Evolutionary conservation across 768 basidiomycete genomes (phyloP).

Genomic region (Pleurotus citrinopileatus): DNA sequence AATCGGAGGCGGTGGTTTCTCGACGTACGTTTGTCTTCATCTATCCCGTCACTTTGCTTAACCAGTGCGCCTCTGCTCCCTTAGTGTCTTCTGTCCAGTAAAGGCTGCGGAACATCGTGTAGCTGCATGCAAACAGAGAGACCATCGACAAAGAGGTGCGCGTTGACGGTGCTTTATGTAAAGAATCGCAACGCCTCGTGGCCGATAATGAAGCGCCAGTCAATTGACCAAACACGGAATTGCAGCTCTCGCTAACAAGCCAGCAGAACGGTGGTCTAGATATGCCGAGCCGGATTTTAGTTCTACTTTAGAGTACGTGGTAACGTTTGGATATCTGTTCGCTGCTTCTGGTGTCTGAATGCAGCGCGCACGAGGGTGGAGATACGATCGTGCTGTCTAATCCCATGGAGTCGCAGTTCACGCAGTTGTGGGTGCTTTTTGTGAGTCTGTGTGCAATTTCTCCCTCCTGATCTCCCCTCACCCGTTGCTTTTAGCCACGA

Average conservation of each 20-base stretch:
- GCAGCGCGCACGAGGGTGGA: conserved; percentile 49
- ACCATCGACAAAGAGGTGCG: conserved; percentile 89
- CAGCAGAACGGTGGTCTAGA: conserved; percentile 76
- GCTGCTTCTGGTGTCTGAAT: no score
- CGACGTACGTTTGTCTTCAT: conserved; percentile 50
- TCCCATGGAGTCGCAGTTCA: conserved; percentile 67
- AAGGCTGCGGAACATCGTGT: conserved; percentile 62
- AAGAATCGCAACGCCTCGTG: conserved; percentile 81
- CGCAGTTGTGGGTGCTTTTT: conserved; percentile 77
- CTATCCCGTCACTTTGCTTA: neutral
- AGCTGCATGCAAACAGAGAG: conserved; percentile 92
- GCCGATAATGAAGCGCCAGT: conserved; percentile 68
- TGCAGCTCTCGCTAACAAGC: conserved; percentile 58
- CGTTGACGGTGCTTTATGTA: conserved; percentile 76
- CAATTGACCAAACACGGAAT: conserved; percentile 57
- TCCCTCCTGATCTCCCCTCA: neutral
- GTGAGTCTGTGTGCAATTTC: conserved; percentile 42
- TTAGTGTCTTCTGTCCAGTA: conserved; percentile 82
- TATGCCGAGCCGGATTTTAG: conserved; percentile 58
- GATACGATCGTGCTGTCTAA: conserved; percentile 60
- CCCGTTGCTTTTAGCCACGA: conserved; percentile 62
- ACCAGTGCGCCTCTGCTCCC: neutral
- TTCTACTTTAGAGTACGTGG: conserved; percentile 10
- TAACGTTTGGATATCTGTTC: conserved; percentile 14
- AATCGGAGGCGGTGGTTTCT: conserved; percentile 88